Evolutionary conservation across 2,329 filamentous ascomycete genomes (phyloP).

Genomic region (Colletotrichum australisinense): DNA sequence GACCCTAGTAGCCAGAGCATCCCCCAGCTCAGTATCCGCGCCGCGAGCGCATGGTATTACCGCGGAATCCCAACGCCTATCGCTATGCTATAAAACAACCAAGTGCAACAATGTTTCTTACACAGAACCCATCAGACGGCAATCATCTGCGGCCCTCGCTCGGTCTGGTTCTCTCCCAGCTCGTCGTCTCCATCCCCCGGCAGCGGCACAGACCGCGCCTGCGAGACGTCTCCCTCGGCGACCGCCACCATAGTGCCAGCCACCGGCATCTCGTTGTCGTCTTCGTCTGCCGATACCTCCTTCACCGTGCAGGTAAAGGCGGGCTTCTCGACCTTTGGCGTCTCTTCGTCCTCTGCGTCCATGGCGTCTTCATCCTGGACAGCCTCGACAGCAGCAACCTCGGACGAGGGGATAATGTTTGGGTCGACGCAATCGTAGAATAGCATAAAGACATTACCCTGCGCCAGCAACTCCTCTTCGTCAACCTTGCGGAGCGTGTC

Average conservation of each 20-base stretch:
- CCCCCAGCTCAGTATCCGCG: not conserved
- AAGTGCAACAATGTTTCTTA: not conserved
- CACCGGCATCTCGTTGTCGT: not conserved
- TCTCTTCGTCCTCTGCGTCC: slow-evolving; percentile 27
- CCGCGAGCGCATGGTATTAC: slow-evolving; percentile 21
- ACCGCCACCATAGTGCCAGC: not conserved
- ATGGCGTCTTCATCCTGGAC: not conserved
- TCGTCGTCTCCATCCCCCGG: not conserved
- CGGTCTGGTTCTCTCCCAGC: not conserved
- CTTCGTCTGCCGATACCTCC: slow-evolving; percentile 14
- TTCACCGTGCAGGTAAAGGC: slow-evolving; percentile 30
- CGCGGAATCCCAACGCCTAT: slow-evolving; percentile 27
- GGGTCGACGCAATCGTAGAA: slow-evolving; percentile 86
- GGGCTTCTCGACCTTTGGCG: slow-evolving; percentile 21
- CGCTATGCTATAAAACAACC: slow-evolving; percentile 27
- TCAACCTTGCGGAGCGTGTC: slow-evolving; percentile 82
- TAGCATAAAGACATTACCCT: slow-evolving; percentile 94
- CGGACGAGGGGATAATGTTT: slow-evolving; percentile 55
- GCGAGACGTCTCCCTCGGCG: not conserved
- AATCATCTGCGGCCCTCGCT: slow-evolving; percentile 9
- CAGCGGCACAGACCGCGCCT: not conserved
- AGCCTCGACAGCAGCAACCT: slow-evolving; percentile 29
- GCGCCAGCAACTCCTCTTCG: slow-evolving; percentile 78
- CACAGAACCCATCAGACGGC: slow-evolving; percentile 8
- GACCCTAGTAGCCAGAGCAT: not conserved